Conservation (phyloP, 2,329 filamentous ascomycete genomes). For the Purpureocillium lavendulum region DNA sequence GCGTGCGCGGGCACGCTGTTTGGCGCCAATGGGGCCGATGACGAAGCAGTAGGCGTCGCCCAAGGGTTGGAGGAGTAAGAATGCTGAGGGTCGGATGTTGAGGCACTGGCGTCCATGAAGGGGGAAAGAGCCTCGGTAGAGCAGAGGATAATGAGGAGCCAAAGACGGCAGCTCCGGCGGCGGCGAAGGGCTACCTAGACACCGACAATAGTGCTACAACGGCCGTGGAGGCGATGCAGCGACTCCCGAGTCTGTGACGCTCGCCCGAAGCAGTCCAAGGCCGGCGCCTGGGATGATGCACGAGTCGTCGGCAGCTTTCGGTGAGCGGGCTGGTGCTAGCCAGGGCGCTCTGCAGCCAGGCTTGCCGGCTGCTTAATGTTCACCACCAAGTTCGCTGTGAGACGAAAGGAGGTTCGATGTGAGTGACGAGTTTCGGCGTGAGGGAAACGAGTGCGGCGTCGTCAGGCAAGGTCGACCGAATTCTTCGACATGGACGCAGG, state of each 20-base stretch:
- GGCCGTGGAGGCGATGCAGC: too few relatives aligned
- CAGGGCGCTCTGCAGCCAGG: neutral
- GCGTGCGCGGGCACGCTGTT: constrained; percentile 16
- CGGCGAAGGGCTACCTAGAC: neutral
- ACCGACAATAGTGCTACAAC: too few relatives aligned
- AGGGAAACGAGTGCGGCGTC: neutral
- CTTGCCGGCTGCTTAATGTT: neutral
- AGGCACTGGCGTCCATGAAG: constrained; percentile 31
- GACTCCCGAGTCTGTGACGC: too few relatives aligned
- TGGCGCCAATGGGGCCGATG: constrained; percentile 14
- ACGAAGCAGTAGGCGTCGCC: constrained; percentile 18
- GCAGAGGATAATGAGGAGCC: neutral
- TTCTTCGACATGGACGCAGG: neutral
- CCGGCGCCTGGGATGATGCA: neutral
- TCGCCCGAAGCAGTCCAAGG: too few relatives aligned
- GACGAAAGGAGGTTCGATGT: neutral
- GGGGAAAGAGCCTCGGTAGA: constrained; percentile 10
- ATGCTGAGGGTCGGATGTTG: constrained; percentile 28
- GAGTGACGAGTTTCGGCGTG: neutral
- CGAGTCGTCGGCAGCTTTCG: neutral
- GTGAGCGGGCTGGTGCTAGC: neutral
- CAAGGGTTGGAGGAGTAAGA: constrained; percentile 25
- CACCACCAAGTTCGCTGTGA: too few relatives aligned
- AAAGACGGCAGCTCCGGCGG: neutral
- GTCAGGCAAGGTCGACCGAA: neutral